Conservation (phyloP, 495 filamentous ascomycete species). For the Neurospora discreta region DNA sequence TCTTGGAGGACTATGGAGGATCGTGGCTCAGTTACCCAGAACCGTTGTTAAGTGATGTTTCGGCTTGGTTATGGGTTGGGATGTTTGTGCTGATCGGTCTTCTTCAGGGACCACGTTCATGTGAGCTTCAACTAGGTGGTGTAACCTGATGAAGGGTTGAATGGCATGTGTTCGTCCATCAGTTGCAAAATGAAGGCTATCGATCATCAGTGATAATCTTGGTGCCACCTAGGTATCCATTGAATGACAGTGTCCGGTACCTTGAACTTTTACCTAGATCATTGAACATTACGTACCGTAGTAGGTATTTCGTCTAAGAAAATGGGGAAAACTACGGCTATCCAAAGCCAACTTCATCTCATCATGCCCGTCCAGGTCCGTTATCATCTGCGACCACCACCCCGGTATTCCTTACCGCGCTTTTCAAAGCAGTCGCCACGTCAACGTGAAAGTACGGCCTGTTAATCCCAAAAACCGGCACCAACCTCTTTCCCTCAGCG, state of each 20-base stretch:
- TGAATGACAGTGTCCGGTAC: not conserved
- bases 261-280: not conserved
- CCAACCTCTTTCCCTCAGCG: constrained; percentile 9
- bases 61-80: not conserved
- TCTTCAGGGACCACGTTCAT: constrained; percentile 14
- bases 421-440: constrained; percentile 63
- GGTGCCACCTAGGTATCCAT: not conserved
- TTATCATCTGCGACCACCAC: not conserved
- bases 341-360: not conserved
- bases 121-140: constrained; percentile 11
- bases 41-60: constrained; percentile 26
- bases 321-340: not conserved
- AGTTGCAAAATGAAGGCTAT: not conserved
- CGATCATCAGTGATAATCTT: no score
- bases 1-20: constrained; percentile 33
- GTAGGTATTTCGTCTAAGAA: not conserved
- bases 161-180: not conserved
- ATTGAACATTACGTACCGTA: not conserved
- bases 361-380: not conserved
- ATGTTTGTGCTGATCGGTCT: not conserved
- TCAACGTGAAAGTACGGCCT: constrained; percentile 45
- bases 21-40: constrained; percentile 22
- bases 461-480: constrained; percentile 35
- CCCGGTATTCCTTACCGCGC: constrained; percentile 4
- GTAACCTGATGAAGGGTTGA: not conserved